phyloP scores from a whole-genome alignment of 805 yeast species.

The Yamadazyma sp. region DNA sequence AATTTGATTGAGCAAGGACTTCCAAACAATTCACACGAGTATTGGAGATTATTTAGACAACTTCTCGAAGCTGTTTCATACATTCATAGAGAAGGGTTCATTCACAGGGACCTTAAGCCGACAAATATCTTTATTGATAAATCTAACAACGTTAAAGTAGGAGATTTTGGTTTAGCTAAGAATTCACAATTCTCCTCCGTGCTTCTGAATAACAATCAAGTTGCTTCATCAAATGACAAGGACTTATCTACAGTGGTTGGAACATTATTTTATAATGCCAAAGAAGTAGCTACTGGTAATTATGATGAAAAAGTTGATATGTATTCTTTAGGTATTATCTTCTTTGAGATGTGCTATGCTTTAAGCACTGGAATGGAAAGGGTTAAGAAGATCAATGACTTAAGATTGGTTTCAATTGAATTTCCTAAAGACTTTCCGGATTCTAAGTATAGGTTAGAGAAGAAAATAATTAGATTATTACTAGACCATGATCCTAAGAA shows the following conservation, averaged over 20 bases:
- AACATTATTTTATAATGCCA: conserved; percentile 89
- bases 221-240: conserved; percentile 40
- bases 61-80: conserved; percentile 85
- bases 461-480: conserved; percentile 61
- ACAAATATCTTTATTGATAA: conserved; percentile 94
- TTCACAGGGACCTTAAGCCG: conserved; percentile 94
- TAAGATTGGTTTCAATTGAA: conserved; percentile 56
- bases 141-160: conserved; percentile 83
- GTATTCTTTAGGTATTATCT: conserved; percentile 91
- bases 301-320: conserved; percentile 94
- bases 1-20: conserved; percentile 78
- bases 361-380: conserved; percentile 94
- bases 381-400: conserved; percentile 60
- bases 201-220: conserved; percentile 38
- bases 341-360: conserved; percentile 89
- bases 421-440: conserved; percentile 70
- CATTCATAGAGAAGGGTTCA: conserved; percentile 90
- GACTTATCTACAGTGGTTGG: conserved; percentile 93
- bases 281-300: conserved; percentile 75
- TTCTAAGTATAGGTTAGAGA: conserved; percentile 53
- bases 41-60: conserved; percentile 88
- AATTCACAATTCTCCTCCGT: conserved; percentile 59
- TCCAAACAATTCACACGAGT: conserved; percentile 67
- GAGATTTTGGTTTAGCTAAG: conserved; percentile 96
- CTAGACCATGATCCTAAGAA: conserved; percentile 74